Conservation (phyloP, 257 asterid genomes). For the Solanum chilense region DNA sequence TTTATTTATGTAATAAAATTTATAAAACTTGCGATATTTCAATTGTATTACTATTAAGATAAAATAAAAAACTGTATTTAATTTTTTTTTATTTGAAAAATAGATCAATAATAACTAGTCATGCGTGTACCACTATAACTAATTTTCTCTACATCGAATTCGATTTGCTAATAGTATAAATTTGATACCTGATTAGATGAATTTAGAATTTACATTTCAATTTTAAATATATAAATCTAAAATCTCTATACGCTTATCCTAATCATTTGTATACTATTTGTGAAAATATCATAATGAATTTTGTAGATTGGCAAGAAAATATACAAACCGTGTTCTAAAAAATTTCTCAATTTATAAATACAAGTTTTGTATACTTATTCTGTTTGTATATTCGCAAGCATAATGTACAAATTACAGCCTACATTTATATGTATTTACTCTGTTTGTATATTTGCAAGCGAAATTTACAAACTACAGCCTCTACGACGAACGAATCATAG, state of each 20-base stretch:
- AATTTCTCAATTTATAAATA: no score
- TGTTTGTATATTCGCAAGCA: no score
- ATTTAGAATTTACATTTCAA: neutral
- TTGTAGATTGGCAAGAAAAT: neutral
- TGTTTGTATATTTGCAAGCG: no score
- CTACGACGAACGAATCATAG: neutral
- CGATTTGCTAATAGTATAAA: no score
- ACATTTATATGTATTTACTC: no score
- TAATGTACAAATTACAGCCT: accelerated
- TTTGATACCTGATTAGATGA: no score
- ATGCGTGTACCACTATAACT: neutral
- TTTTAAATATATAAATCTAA: no score
- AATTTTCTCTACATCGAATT: neutral
- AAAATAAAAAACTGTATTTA: neutral
- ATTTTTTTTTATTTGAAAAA: neutral
- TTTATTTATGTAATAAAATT: neutral
- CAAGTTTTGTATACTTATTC: no score
- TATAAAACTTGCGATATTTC: neutral
- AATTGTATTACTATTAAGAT: neutral
- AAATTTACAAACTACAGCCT: no score
- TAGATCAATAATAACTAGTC: neutral
- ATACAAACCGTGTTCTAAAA: neutral
- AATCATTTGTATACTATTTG: no score
- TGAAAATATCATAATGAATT: neutral
- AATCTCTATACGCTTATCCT: neutral